These are phyloP conservation scores for Hortiboletus flavorubellus DNA, from an alignment of 768 basidiomycete species.

Conservation along the genomic window DNA sequence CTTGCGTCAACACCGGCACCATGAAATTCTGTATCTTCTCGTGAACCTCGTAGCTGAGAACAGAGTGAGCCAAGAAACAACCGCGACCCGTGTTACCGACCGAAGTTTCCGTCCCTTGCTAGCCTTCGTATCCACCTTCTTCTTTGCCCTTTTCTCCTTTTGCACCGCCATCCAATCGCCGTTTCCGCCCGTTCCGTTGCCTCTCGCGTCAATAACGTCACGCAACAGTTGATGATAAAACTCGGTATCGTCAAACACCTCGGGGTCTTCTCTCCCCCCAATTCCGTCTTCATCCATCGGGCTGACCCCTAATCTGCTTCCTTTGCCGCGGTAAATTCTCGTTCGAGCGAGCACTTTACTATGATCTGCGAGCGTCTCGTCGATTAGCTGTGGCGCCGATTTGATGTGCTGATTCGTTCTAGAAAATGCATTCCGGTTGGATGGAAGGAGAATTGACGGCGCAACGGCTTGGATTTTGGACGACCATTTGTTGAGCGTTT, in stretches of 20 bases:
- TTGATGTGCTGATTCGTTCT: constrained; percentile 54
- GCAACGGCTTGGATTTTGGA: constrained; percentile 92
- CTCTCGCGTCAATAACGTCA: constrained; percentile 79
- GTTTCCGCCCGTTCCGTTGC: constrained; percentile 40
- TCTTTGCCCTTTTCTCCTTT: constrained; percentile 70
- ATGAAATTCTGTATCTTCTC: constrained; percentile 97
- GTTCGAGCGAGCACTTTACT: constrained; percentile 62
- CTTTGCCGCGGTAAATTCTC: constrained; percentile 50
- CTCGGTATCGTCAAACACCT: constrained; percentile 84
- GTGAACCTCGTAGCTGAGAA: constrained; percentile 82
- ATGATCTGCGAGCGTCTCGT: constrained; percentile 63
- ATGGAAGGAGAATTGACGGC: constrained; percentile 68
- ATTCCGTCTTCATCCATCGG: constrained; percentile 34
- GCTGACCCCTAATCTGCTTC: constrained; percentile 37
- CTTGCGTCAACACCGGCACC: constrained; percentile 71
- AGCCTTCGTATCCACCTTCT: constrained; percentile 92
- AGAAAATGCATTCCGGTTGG: constrained; percentile 67
- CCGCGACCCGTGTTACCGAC: constrained; percentile 36
- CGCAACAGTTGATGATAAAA: constrained; percentile 91
- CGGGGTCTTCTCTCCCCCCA: constrained; percentile 36
- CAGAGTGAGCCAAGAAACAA: constrained; percentile 1
- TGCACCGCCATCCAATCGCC: constrained; percentile 66
- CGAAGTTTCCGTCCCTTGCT: constrained; percentile 94
- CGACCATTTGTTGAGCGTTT: constrained; percentile 92
- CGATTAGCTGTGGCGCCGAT: constrained; percentile 71